Evolutionary conservation across 495 filamentous ascomycete species (phyloP).

Genomic region (Ascobolus immersus): DNA sequence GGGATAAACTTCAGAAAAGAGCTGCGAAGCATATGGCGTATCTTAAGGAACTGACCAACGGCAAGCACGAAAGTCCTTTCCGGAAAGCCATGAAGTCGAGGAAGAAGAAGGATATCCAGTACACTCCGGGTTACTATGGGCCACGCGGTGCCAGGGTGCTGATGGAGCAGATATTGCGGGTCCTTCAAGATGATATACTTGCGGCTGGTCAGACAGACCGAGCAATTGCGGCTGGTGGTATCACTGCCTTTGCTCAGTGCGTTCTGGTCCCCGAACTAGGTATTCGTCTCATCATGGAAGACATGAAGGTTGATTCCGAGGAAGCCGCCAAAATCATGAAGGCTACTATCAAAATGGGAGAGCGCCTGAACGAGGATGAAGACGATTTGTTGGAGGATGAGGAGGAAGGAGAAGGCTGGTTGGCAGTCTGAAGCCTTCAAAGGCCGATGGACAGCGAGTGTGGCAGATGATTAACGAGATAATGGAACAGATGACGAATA

Average conservation of each 20-base stretch:
- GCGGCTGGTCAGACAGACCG: slow-evolving; percentile 37
- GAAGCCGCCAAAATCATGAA: slow-evolving; percentile 40
- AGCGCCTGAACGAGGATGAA: slow-evolving; percentile 41
- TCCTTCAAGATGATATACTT: slow-evolving; percentile 35
- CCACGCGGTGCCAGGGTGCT: slow-evolving; percentile 41
- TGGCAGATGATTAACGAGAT: too few species aligned
- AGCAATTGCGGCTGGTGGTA: slow-evolving; percentile 41
- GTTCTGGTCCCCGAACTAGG: slow-evolving; percentile 75
- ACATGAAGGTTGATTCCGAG: slow-evolving; percentile 44
- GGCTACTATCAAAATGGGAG: slow-evolving; percentile 54
- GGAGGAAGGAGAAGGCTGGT: slow-evolving; percentile 17
- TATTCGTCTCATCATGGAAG: slow-evolving; percentile 52
- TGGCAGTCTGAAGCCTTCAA: too few species aligned
- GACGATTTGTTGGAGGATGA: slow-evolving; percentile 30
- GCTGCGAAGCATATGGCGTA: background rate
- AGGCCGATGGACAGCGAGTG: too few species aligned
- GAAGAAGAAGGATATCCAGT: background rate
- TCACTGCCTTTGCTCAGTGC: slow-evolving; percentile 51
- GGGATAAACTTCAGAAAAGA: background rate
- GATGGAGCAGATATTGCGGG: slow-evolving; percentile 35
- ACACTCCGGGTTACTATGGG: slow-evolving; percentile 60
- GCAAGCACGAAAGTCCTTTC: background rate
- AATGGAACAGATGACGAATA: too few species aligned
- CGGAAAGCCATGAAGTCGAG: background rate
- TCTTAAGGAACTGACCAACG: background rate